Percentiles rank a stretch among this genome's conserved stretches.
These are phyloP conservation scores for Xenosphaeropsis pyriputrescens DNA, from an alignment of 2,329 filamentous ascomycete genomes.

Conservation along the genomic window DNA sequence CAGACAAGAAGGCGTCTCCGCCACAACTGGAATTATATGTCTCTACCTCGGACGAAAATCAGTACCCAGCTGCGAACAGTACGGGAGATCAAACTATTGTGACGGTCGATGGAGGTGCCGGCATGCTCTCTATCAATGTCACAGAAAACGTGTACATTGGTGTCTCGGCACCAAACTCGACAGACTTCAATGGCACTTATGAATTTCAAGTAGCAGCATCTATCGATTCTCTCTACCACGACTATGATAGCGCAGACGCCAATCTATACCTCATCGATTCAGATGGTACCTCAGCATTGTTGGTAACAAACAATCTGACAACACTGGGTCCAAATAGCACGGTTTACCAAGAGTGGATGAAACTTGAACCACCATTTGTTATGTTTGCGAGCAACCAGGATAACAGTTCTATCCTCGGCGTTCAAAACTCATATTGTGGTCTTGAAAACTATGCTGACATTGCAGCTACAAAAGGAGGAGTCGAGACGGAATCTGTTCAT, in stretches of 20 bases:
- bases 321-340: slow-evolving; percentile 25
- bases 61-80: slow-evolving; percentile 34
- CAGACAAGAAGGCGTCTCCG: slow-evolving; percentile 24
- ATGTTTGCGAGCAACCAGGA: slow-evolving; percentile 61
- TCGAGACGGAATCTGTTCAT: slow-evolving; percentile 28
- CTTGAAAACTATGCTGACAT: slow-evolving; percentile 52
- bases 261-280: slow-evolving; percentile 69
- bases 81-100: slow-evolving; percentile 8
- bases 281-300: slow-evolving; percentile 62
- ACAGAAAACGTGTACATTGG: slow-evolving; percentile 61
- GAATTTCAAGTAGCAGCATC: slow-evolving; percentile 74
- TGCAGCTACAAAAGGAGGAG: slow-evolving; percentile 35
- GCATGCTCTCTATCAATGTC: slow-evolving; percentile 42
- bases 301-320: slow-evolving; percentile 66
- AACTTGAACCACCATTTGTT: slow-evolving; percentile 49
- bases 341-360: slow-evolving; percentile 37
- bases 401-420: slow-evolving; percentile 44
- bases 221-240: slow-evolving; percentile 64
- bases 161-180: slow-evolving; percentile 50
- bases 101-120: slow-evolving; percentile 12
- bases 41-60: slow-evolving; percentile 51
- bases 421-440: slow-evolving; percentile 74
- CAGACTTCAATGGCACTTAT: slow-evolving; percentile 45
- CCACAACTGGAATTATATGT: slow-evolving; percentile 70
- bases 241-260: slow-evolving; percentile 28